Conservation (phyloP, 2,329 filamentous ascomycete genomes). For the Neofusicoccum parvum region DNA sequence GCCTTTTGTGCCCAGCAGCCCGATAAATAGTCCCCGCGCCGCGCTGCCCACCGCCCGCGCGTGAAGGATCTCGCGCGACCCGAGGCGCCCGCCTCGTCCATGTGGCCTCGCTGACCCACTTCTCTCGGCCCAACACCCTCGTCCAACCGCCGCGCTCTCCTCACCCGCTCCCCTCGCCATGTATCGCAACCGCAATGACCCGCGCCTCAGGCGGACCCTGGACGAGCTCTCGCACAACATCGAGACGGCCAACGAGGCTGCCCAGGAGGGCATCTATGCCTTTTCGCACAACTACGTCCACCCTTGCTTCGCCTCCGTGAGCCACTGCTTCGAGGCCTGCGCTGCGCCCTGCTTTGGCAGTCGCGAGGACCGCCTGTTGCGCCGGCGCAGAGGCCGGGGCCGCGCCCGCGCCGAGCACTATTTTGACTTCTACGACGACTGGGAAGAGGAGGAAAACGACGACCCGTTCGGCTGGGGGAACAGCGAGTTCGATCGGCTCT, state of each 20-base stretch:
- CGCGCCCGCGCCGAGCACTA: conserved; percentile 73
- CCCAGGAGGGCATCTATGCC: conserved; percentile 87
- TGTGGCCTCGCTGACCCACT: conserved; percentile 20
- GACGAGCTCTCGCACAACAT: conserved; percentile 90
- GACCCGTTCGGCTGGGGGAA: conserved; percentile 67
- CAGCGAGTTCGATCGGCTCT: conserved; percentile 82
- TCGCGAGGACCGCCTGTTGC: conserved; percentile 72
- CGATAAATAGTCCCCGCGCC: neutral
- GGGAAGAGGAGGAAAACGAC: conserved; percentile 71
- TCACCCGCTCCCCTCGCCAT: conserved; percentile 39
- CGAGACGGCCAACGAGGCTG: conserved; percentile 85
- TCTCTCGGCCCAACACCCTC: conserved; percentile 19
- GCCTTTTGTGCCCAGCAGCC: neutral
- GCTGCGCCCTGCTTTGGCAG: conserved; percentile 74
- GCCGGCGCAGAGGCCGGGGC: conserved; percentile 63
- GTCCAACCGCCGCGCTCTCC: conserved; percentile 9
- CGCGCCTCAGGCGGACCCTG: conserved; percentile 88
- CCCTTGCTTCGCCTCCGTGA: conserved; percentile 74
- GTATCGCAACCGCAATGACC: conserved; percentile 67
- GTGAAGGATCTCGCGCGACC: neutral
- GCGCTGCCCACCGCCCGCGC: neutral
- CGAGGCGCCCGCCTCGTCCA: conserved; percentile 1
- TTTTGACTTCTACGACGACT: conserved; percentile 98
- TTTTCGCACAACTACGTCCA: conserved; percentile 83
- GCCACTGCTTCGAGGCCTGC: conserved; percentile 65